phyloP scores from a whole-genome alignment of 139 green algal species.

The Chlamydomonas eustigma region DNA sequence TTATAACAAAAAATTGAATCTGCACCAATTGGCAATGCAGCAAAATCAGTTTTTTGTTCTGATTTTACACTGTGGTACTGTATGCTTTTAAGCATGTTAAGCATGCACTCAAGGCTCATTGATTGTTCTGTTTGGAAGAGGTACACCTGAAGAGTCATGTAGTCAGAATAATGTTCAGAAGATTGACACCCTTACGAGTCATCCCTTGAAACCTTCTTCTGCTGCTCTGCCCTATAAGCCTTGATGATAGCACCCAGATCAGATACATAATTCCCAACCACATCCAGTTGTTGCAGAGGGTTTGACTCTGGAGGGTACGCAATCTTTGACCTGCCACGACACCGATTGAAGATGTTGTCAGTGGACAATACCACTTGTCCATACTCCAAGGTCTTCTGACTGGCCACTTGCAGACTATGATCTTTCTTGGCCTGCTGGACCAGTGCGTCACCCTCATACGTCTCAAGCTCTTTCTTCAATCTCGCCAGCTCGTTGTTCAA shows the following conservation, averaged over 20 bases:
- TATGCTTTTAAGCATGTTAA: no score
- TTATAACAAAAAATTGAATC: no score
- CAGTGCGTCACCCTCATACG: conserved; percentile 51
- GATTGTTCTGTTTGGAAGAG: no score
- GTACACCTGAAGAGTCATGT: no score
- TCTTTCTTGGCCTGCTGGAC: conserved; percentile 70
- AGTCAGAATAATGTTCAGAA: no score
- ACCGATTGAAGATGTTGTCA: conserved; percentile 79
- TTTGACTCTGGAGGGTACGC: conserved; percentile 60
- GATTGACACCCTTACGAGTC: neutral
- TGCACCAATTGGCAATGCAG: no score
- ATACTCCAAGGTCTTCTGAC: conserved; percentile 74
- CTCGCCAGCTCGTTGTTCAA: conserved; percentile 72
- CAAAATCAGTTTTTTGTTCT: no score
- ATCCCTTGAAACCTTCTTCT: neutral
- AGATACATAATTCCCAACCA: conserved; percentile 78
- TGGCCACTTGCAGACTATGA: conserved; percentile 53
- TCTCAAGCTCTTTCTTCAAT: conserved; percentile 82
- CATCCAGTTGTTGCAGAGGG: conserved; percentile 76
- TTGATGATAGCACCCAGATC: conserved; percentile 67
- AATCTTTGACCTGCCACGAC: conserved; percentile 47
- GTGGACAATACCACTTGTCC: conserved; percentile 79
- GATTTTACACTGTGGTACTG: no score
- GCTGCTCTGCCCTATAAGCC: neutral
- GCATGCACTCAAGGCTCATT: no score